Percentiles rank a stretch among this genome's conserved stretches.
phyloP scores from a whole-genome alignment of 2,329 filamentous ascomycete genomes.

The Nemania sp. region DNA sequence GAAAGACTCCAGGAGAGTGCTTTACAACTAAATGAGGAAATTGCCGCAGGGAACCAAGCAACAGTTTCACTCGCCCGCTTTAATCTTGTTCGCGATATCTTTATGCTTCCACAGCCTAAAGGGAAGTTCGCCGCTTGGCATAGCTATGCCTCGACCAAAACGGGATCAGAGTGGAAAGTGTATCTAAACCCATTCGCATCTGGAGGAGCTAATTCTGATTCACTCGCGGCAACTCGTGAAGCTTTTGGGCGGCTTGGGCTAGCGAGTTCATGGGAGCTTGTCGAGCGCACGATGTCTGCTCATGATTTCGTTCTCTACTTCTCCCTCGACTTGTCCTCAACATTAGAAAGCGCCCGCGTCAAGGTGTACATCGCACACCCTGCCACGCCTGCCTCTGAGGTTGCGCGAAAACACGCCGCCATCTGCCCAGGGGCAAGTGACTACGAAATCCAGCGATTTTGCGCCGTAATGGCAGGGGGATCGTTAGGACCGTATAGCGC shows the following conservation, averaged over 20 bases:
- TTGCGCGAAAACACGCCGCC: constrained; percentile 32
- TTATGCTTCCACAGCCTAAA: constrained; percentile 28
- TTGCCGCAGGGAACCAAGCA: constrained; percentile 24
- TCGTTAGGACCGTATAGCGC: constrained; percentile 28
- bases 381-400: constrained; percentile 15
- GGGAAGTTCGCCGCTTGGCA: constrained; percentile 37
- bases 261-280: constrained; percentile 14
- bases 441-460: constrained; percentile 41
- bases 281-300: constrained; percentile 22
- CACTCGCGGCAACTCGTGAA: constrained; percentile 20
- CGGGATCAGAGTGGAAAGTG: constrained; percentile 38
- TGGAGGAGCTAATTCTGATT: constrained; percentile 13
- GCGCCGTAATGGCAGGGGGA: constrained; percentile 29
- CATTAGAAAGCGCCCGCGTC: constrained; percentile 26
- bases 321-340: constrained; percentile 34
- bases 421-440: constrained; percentile 30
- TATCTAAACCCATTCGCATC: constrained; percentile 35
- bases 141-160: constrained; percentile 27
- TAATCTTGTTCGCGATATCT: constrained; percentile 34
- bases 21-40: constrained; percentile 19
- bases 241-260: constrained; percentile 37
- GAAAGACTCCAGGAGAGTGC: no score
- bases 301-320: constrained; percentile 37
- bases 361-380: constrained; percentile 38
- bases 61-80: constrained; percentile 35